Percentiles rank a stretch among this genome's conserved stretches.
These are phyloP conservation scores for Suhomyces guaymorum DNA, from an alignment of 1,139 yeast species.

Conservation along the genomic window DNA sequence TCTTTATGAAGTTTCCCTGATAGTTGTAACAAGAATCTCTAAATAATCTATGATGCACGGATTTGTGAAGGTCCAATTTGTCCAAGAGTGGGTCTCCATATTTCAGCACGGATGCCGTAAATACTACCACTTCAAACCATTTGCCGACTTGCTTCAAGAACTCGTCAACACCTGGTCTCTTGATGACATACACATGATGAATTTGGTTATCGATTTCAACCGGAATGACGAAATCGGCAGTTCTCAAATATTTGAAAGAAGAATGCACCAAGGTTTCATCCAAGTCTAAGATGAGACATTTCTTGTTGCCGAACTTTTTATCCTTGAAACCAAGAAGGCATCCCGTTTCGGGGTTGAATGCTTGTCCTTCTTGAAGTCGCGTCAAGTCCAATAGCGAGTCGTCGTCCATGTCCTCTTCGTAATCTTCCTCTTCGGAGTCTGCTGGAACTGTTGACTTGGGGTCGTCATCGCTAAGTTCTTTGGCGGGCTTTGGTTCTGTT, in stretches of 20 bases:
- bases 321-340: slow-evolving; percentile 58
- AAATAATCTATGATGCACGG: slow-evolving; percentile 88
- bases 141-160: slow-evolving; percentile 82
- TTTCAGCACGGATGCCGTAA: slow-evolving; percentile 92
- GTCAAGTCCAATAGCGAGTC: slow-evolving; percentile 53
- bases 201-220: slow-evolving; percentile 79
- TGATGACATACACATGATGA: slow-evolving; percentile 93
- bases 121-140: slow-evolving; percentile 90
- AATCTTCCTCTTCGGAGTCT: slow-evolving; percentile 21
- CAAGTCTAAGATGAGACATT: slow-evolving; percentile 86
- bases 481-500: slow-evolving; percentile 7
- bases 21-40: slow-evolving; percentile 67
- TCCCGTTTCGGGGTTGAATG: slow-evolving; percentile 56
- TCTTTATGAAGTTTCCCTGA: slow-evolving; percentile 93
- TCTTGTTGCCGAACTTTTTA: slow-evolving; percentile 50
- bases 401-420: slow-evolving; percentile 23
- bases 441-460: slow-evolving; percentile 7
- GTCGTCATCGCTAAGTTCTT: slow-evolving; percentile 8
- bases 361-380: slow-evolving; percentile 69
- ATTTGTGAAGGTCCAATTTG: slow-evolving; percentile 69
- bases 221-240: slow-evolving; percentile 88
- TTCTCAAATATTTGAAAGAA: slow-evolving; percentile 84
- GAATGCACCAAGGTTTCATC: slow-evolving; percentile 98
- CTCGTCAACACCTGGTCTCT: slow-evolving; percentile 97
- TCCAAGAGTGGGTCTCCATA: slow-evolving; percentile 95